Conservation (phyloP, 2,329 filamentous ascomycete genomes). For the Fusarium annulatum region DNA sequence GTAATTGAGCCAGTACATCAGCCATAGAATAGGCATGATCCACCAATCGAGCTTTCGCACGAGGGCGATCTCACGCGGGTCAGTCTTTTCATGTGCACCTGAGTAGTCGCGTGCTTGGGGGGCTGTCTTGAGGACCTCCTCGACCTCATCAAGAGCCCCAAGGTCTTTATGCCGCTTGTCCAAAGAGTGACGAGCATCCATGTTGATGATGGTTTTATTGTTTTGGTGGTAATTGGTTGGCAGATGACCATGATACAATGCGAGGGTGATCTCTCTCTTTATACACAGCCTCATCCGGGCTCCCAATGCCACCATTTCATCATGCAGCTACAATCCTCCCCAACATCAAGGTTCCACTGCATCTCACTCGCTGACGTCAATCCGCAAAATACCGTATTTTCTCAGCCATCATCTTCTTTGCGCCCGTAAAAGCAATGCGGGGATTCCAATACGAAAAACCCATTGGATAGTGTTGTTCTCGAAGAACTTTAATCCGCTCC, state of each 20-base stretch:
- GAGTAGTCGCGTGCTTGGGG: conserved; percentile 29
- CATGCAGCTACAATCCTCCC: background rate
- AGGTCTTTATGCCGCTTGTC: background rate
- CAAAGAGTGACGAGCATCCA: background rate
- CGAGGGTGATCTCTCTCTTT: background rate
- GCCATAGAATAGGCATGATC: conserved; percentile 49
- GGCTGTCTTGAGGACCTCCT: conserved; percentile 11
- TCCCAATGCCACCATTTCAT: background rate
- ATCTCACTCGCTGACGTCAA: background rate
- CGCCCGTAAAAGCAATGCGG: background rate
- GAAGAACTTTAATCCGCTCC: background rate
- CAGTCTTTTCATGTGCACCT: conserved; percentile 34
- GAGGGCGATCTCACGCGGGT: conserved; percentile 33
- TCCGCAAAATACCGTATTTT: background rate
- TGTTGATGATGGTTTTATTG: background rate
- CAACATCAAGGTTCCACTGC: background rate
- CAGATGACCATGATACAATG: background rate
- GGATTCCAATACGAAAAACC: background rate
- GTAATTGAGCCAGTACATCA: conserved; percentile 56
- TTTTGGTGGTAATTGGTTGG: background rate
- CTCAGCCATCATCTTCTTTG: background rate
- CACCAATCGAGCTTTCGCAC: conserved; percentile 35
- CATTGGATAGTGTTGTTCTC: background rate
- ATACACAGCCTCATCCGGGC: background rate
- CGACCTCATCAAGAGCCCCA: background rate